Percentiles rank a stretch among this genome's conserved stretches.
phyloP scores from a whole-genome alignment of 1,284 basidiomycete species.

The Uromyces viciae-fabae region DNA sequence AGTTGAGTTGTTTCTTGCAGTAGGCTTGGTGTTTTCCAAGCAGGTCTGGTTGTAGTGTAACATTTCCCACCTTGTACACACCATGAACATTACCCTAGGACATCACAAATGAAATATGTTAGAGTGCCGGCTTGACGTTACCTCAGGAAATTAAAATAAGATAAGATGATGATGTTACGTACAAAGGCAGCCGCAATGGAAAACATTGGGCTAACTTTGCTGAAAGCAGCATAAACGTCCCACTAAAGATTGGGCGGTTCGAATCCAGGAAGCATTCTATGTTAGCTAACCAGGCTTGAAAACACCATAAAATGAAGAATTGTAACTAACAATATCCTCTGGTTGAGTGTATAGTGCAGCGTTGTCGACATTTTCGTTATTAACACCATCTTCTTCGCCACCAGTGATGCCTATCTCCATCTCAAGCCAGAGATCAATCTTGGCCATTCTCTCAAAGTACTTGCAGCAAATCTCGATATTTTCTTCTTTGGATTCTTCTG shows the following conservation, averaged over 20 bases:
- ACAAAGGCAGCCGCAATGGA: slow-evolving; percentile 87
- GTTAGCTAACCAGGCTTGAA: background rate
- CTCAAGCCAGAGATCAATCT: slow-evolving; percentile 90
- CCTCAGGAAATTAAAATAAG: slow-evolving; percentile 56
- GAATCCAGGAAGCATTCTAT: background rate
- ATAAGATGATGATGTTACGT: background rate
- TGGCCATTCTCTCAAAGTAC: slow-evolving; percentile 95
- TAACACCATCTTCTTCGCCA: slow-evolving; percentile 96
- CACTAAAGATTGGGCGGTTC: slow-evolving; percentile 56
- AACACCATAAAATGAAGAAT: background rate
- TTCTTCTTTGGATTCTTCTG: slow-evolving; percentile 93
- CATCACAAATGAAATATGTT: background rate
- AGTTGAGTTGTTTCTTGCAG: slow-evolving; percentile 69
- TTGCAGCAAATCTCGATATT: slow-evolving; percentile 91
- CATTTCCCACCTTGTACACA: slow-evolving; percentile 89
- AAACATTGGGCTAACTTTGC: slow-evolving; percentile 85
- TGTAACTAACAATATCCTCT: slow-evolving; percentile 66
- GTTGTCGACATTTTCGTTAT: slow-evolving; percentile 78
- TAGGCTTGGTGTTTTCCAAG: slow-evolving; percentile 86
- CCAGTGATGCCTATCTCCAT: slow-evolving; percentile 99
- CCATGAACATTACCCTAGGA: slow-evolving; percentile 80
- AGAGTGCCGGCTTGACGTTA: slow-evolving; percentile 63
- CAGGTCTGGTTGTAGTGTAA: slow-evolving; percentile 84
- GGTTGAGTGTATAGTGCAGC: slow-evolving; percentile 93
- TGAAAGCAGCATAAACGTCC: slow-evolving; percentile 82